Evolutionary conservation across 1,284 basidiomycete species (phyloP), one percentile per base, ranked within the genome.

Genomic region (Pseudozyma sp.): DNA sequence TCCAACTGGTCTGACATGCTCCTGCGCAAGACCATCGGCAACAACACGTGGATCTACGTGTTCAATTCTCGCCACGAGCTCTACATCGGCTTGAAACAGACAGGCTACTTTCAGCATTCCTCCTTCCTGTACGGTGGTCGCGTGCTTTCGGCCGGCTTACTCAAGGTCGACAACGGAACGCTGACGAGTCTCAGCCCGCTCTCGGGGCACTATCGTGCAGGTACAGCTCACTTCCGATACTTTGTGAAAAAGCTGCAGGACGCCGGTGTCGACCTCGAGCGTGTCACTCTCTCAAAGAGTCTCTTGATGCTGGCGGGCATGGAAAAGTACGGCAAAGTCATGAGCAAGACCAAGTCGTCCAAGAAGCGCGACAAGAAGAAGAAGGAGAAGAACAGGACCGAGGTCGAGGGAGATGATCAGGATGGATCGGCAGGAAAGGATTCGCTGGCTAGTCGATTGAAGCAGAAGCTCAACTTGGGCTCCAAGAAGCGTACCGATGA

Each of bases 101-200:
- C 77, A 14, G 79, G 79, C 42, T 79, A 77, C 37, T 81, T 81
- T 33, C 79, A 81, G 43, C 79, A 81, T 47, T 77, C 74, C 5
- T 68, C 62, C 34, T 81, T 81, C 74, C 65, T 81, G 29, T 78
- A 74, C 34, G 79, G 79, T 13, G 73, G 77, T 4, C 48, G 78
- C 1, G 79, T 81, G 6, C 71, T 81, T 31, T 77, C 76, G 1
- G 79, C 78, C 0, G 79, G 79, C 13, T 42, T 80, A 42, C 56
- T 81, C 52, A 74, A 71, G 44, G 76, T 69, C 16, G 62, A 76
- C 47, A 58, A 81, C 24, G 79, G 79, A 13, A 56, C 54, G 1
- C 54, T 81, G 5, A 76, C 73, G 43, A 68, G 62, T 43, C 52
- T 81, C 7, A 69, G 63, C 31, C 79, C 79, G 5, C 61, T 81